Conservation (phyloP, 192 early-diverging fungal genomes). For the Gamsiella multidivaricata region DNA sequence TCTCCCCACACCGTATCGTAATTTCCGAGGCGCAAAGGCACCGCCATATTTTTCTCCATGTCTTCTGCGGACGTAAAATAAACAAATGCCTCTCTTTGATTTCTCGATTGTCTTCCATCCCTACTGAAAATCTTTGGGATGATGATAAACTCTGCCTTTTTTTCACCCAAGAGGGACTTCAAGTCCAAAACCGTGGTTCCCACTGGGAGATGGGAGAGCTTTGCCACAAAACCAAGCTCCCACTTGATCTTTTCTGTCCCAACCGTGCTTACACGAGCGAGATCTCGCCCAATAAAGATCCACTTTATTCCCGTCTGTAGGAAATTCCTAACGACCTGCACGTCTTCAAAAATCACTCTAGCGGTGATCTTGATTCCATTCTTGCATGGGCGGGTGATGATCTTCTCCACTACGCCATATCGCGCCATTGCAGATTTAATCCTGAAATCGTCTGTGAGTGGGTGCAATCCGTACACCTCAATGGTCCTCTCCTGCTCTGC, state of each 20-base stretch:
- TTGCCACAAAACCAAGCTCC: not conserved
- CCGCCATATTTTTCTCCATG: not conserved
- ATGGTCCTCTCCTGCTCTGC: not conserved
- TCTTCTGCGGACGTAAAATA: not conserved
- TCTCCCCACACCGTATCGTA: not conserved
- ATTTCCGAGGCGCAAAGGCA: not conserved
- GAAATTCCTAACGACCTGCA: not conserved
- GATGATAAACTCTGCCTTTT: not conserved
- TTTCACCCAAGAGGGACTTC: not conserved
- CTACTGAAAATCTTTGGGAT: not conserved
- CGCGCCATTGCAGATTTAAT: not conserved
- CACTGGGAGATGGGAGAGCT: not conserved
- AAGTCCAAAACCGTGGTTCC: slow-evolving; percentile 4
- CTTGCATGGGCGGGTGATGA: not conserved
- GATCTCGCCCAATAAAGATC: not conserved
- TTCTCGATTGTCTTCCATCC: not conserved
- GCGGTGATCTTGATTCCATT: slow-evolving; percentile 1
- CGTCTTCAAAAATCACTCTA: not conserved
- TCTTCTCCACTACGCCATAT: not conserved
- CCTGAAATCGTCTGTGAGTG: not conserved
- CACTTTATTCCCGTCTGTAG: not conserved
- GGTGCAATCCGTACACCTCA: slow-evolving; percentile 13
- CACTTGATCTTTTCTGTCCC: not conserved
- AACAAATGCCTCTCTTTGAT: not conserved
- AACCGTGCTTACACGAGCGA: not conserved